Conservation (phyloP, 768 basidiomycete genomes). For the Boletus eberwhitei region DNA sequence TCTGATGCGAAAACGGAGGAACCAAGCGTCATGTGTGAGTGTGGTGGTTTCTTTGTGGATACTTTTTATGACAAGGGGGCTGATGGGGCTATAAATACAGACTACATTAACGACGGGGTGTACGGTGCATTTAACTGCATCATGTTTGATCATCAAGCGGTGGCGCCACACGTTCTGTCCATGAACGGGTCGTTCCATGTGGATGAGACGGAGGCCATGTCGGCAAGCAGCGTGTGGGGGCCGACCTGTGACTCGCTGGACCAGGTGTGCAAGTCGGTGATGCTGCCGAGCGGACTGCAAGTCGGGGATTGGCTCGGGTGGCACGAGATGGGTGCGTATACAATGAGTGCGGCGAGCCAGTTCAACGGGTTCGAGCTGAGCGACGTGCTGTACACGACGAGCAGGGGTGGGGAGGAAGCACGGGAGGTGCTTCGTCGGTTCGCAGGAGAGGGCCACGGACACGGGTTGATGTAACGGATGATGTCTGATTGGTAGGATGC, state of each 20-base stretch:
- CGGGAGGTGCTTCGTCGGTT: slow-evolving; percentile 48
- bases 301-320: slow-evolving; percentile 99
- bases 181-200: slow-evolving; percentile 59
- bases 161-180: slow-evolving; percentile 79
- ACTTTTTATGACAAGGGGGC: not conserved
- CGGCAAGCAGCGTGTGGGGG: slow-evolving; percentile 85
- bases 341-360: slow-evolving; percentile 93
- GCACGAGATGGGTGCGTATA: slow-evolving; percentile 98
- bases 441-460: slow-evolving; percentile 41
- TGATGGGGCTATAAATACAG: slow-evolving; percentile 38
- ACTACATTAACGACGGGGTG: slow-evolving; percentile 99
- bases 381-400: slow-evolving; percentile 75
- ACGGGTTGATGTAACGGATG: slow-evolving; percentile 18
- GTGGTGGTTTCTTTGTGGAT: slow-evolving; percentile 14
- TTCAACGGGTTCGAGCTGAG: slow-evolving; percentile 91
- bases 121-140: slow-evolving; percentile 98
- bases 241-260: slow-evolving; percentile 99
- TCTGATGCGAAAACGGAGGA: slow-evolving; percentile 29
- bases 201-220: slow-evolving; percentile 38
- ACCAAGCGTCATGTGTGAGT: slow-evolving; percentile 88
- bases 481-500: not conserved
- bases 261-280: slow-evolving; percentile 67
- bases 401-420: slow-evolving; percentile 54
- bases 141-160: slow-evolving; percentile 93
- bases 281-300: slow-evolving; percentile 63